phyloP scores from a whole-genome alignment of 495 filamentous ascomycete genomes.

The Neurospora intermedia region DNA sequence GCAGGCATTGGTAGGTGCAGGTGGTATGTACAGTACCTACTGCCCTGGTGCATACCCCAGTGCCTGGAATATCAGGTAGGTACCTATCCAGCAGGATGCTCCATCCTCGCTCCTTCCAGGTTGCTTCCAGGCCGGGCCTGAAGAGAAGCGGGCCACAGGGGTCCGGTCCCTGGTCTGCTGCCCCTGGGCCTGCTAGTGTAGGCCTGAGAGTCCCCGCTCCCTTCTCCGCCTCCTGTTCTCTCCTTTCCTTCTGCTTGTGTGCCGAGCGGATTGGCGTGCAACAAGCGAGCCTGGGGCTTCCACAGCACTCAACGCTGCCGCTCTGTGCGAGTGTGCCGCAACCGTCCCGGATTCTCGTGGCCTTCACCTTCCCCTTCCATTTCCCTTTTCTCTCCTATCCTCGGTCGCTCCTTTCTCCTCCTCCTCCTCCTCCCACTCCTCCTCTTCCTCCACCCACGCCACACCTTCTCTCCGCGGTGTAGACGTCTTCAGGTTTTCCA shows the following conservation, averaged over 20 bases:
- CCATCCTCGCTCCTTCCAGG: neutral
- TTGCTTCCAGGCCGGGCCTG: neutral
- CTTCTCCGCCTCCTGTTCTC: conserved; percentile 1
- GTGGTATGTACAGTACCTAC: no score
- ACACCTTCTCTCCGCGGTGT: conserved; percentile 3
- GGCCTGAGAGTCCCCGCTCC: conserved; percentile 12
- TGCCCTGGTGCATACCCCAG: neutral
- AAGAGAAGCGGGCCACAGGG: neutral
- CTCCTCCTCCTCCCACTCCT: neutral
- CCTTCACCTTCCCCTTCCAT: conserved; percentile 1
- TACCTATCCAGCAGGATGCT: neutral
- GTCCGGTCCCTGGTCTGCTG: conserved; percentile 4
- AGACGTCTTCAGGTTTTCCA: conserved; percentile 15
- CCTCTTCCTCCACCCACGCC: conserved; percentile 1
- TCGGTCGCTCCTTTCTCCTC: conserved; percentile 1
- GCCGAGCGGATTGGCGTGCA: neutral
- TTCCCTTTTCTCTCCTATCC: conserved; percentile 13
- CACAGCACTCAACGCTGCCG: neutral
- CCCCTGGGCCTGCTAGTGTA: neutral
- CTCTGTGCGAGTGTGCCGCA: neutral
- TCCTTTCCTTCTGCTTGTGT: neutral
- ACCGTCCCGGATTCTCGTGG: neutral
- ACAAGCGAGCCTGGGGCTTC: neutral
- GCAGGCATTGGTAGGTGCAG: neutral
- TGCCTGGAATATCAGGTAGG: neutral